Evolutionary conservation across 495 filamentous ascomycete genomes (phyloP).

Genomic region (Poronia punctata): DNA sequence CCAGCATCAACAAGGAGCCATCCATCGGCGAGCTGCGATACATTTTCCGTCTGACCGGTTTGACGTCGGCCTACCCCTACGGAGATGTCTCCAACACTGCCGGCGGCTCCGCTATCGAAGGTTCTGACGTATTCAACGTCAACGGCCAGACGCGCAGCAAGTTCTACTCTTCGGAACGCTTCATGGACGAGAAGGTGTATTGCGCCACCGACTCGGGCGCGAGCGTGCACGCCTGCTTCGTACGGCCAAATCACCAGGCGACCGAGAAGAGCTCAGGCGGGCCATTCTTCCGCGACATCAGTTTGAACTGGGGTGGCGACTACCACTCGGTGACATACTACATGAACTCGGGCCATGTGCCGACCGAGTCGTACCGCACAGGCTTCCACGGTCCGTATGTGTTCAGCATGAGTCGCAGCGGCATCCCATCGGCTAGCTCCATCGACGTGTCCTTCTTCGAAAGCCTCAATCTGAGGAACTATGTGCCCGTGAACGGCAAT

Average conservation of each 20-base stretch:
- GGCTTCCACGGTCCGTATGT: conserved; percentile 30
- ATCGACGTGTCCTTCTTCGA: conserved; percentile 30
- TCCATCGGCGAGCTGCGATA: conserved; percentile 48
- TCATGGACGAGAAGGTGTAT: conserved; percentile 52
- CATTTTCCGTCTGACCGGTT: conserved; percentile 46
- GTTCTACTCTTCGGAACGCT: conserved; percentile 50
- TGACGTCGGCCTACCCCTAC: conserved; percentile 40
- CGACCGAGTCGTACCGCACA: conserved; percentile 24
- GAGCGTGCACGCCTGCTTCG: conserved; percentile 35
- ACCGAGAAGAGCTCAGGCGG: conserved; percentile 41
- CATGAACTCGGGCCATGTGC: conserved; percentile 46
- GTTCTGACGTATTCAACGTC: conserved; percentile 48
- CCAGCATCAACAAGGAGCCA: conserved; percentile 46
- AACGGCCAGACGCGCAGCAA: conserved; percentile 49
- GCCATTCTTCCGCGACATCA: conserved; percentile 31
- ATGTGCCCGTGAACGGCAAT: conserved; percentile 19
- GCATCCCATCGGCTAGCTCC: conserved; percentile 21
- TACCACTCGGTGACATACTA: conserved; percentile 50
- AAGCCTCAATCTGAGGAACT: conserved; percentile 20
- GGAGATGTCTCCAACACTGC: conserved; percentile 31
- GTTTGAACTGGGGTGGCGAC: conserved; percentile 43
- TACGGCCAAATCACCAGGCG: conserved; percentile 34
- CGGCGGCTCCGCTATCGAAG: conserved; percentile 40
- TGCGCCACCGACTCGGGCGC: conserved; percentile 35
- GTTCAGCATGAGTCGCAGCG: conserved; percentile 23